Evolutionary conservation across 176 grass and related monocot genomes (phyloP), one percentile per base, ranked within the genome.

Genomic region (Miscanthus lutarioriparius): DNA sequence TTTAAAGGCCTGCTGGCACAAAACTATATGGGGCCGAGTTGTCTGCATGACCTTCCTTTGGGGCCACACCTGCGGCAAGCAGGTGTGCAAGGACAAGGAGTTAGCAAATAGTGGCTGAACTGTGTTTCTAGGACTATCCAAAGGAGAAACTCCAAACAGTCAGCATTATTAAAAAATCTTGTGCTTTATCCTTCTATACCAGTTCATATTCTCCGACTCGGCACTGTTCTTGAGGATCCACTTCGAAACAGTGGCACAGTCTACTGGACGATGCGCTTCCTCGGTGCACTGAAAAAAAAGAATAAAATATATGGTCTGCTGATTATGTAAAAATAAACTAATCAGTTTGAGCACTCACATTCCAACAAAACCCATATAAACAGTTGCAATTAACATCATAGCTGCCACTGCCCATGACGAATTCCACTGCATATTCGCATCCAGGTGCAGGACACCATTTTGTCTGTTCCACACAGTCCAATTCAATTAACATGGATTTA

Each of bases 391-490:
- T 94, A 67, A 99, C 91, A 88, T 99, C 97, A 48, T 96, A 99
- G 64, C 88, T 99, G 81, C 90, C 91, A 82, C 93, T 89, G 38
- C 97, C 97, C 88, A 99, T 95, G 30, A 99, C 90, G 22, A 96
- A 99, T 84, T 96, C 93, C 77, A 92, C 91, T 13, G 97, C 97
- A 86, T 92, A 99, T 38, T 99, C 97, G 81, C 97, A 99, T 77
- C 97, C 97, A 94, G 97, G 97, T 47, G 97, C 93, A 89, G 97
- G 97, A 69, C 97, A 99, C 97, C 97, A 99, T 80, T 99, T 99
- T 83, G 93, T 99, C 97, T 99, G 85, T 84, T 86, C 19, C 79
- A 89, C 75, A 84, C 27, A 72, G 84, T 70, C 5, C 17, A 39
- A 6, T 39, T 77, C n/a, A 82, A 90, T 79, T 48, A 92, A 85